These are phyloP conservation scores for Inga oerstediana DNA, from an alignment of 306 rosid species.

Conservation along the genomic window DNA sequence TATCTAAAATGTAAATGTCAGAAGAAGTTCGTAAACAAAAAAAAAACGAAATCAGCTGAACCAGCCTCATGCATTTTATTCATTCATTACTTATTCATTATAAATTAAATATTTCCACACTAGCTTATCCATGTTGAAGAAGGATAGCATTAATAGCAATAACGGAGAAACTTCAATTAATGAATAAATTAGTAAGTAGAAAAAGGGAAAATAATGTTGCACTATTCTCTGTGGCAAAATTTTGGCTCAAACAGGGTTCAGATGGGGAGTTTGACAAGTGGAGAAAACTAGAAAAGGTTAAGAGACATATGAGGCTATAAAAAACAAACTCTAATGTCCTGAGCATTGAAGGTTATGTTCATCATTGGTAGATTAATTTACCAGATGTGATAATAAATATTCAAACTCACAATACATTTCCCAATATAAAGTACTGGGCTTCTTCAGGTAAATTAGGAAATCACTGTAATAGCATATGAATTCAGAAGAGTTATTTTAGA, in stretches of 20 bases:
- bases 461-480: conserved; percentile 12
- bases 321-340: not conserved
- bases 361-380: not conserved
- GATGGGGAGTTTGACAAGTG: not conserved
- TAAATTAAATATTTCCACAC: not conserved
- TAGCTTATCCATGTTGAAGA: not conserved
- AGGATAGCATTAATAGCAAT: not conserved
- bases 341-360: conserved; percentile 6
- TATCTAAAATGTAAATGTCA: conserved; percentile 23
- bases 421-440: not conserved
- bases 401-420: conserved; percentile 3
- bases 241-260: conserved; percentile 1
- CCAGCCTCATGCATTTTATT: conserved; percentile 14
- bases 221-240: not conserved
- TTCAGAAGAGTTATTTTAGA: conserved; percentile 27
- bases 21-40: conserved; percentile 3
- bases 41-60: conserved; percentile 20
- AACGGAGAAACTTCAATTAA: not conserved
- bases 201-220: not conserved
- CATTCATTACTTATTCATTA: not conserved
- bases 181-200: not conserved
- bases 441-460: conserved; percentile 20
- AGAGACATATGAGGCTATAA: not conserved
- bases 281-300: not conserved
- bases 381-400: conserved; percentile 5